These are phyloP conservation scores for Boletus semigastroideus DNA, from an alignment of 1,284 basidiomycete species.

Conservation along the genomic window DNA sequence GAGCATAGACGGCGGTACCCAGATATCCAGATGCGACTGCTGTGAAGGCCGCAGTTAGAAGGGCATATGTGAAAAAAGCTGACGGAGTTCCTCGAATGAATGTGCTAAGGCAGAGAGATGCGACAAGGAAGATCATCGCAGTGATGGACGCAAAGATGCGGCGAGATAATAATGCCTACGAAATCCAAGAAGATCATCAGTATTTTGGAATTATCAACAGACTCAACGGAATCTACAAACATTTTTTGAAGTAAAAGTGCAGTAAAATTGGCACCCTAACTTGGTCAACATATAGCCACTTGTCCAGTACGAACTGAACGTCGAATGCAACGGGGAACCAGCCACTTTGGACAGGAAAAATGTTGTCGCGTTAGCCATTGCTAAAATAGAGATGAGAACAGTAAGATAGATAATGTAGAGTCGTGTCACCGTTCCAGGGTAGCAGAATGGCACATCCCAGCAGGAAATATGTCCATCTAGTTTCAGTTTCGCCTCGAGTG, in stretches of 20 bases:
- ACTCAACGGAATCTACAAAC: not conserved
- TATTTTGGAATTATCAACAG: not conserved
- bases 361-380: not conserved
- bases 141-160: not conserved
- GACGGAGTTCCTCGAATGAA: not conserved
- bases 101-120: not conserved
- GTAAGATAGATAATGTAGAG: not conserved
- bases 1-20: not conserved
- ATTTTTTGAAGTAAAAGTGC: not conserved
- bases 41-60: not conserved
- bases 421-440: not conserved
- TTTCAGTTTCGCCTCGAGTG: not conserved
- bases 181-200: not conserved
- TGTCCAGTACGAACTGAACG: not conserved
- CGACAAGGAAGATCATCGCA: not conserved
- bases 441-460: not conserved
- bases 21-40: not conserved
- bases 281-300: not conserved
- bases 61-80: not conserved
- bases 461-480: not conserved
- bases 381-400: not conserved
- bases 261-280: not conserved
- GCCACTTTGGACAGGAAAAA: conserved; percentile 3
- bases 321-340: not conserved
- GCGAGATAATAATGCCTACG: not conserved